Evolutionary conservation across 2,329 filamentous ascomycete species (phyloP).

Genomic region (Aschersonia sp.): DNA sequence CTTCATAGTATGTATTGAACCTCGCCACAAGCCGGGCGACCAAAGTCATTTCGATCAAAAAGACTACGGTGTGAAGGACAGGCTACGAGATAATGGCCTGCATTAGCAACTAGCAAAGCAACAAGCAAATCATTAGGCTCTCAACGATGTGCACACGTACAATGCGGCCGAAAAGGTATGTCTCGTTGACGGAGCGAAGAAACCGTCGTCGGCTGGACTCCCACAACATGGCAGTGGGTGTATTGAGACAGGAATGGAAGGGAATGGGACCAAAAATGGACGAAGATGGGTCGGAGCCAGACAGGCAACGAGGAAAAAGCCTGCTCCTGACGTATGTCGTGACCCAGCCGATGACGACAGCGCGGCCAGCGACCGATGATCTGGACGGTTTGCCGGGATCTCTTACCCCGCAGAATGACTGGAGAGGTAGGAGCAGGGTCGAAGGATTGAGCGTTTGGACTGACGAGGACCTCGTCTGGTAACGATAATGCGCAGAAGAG

Average conservation of each 20-base stretch:
- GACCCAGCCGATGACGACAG: neutral
- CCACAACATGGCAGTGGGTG: constrained; percentile 35
- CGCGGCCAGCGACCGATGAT: neutral
- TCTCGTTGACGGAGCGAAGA: constrained; percentile 44
- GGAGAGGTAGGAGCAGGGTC: too few relatives aligned
- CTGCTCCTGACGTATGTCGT: neutral
- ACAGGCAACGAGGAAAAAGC: neutral
- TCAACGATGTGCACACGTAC: constrained; percentile 33
- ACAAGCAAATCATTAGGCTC: neutral
- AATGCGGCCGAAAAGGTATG: constrained; percentile 59
- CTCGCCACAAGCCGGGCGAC: constrained; percentile 68
- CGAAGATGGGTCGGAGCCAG: neutral
- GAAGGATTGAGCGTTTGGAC: too few relatives aligned
- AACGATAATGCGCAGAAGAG: too few relatives aligned
- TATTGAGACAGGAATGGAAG: neutral
- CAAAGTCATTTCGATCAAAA: constrained; percentile 79
- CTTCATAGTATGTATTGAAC: constrained; percentile 90
- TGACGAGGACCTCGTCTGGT: too few relatives aligned
- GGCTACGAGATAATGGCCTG: constrained; percentile 41
- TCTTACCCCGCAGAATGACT: neutral
- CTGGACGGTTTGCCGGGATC: neutral
- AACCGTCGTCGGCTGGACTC: constrained; percentile 46
- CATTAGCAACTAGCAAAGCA: neutral
- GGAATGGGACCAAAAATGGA: neutral
- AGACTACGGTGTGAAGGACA: constrained; percentile 69